A percentile compares a stretch with the other conserved stretches of the same genome.
These are phyloP conservation scores for Achaetomiella virescens DNA, from an alignment of 495 filamentous ascomycete species.

Conservation along the genomic window DNA sequence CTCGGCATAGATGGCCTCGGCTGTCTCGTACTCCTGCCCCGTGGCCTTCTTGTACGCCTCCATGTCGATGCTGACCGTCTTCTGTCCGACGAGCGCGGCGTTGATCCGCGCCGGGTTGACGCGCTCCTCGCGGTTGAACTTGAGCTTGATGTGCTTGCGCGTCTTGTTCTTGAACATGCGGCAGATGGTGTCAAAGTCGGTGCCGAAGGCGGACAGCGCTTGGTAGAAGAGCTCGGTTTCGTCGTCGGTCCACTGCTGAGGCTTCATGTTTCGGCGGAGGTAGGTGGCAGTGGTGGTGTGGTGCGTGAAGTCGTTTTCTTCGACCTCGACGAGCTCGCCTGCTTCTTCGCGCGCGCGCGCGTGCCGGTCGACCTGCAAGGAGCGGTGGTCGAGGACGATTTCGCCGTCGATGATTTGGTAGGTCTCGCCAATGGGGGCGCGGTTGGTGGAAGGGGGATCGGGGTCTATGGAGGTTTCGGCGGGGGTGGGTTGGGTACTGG, in stretches of 20 bases:
- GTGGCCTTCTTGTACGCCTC: constrained; percentile 60
- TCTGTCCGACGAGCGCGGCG: constrained; percentile 55
- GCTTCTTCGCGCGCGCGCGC: constrained; percentile 54
- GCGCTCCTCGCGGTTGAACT: constrained; percentile 90
- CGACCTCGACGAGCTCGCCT: constrained; percentile 57
- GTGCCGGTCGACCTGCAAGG: constrained; percentile 73
- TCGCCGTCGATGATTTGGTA: constrained; percentile 70
- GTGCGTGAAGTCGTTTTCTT: constrained; percentile 79
- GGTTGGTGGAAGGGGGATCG: background rate
- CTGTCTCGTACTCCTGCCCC: constrained; percentile 49
- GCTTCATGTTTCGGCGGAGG: constrained; percentile 57
- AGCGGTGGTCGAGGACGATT: constrained; percentile 72
- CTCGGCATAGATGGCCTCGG: constrained; percentile 64
- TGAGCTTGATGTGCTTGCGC: constrained; percentile 77
- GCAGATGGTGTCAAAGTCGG: constrained; percentile 84
- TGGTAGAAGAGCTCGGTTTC: constrained; percentile 81
- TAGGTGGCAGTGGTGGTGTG: constrained; percentile 68
- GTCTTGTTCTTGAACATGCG: constrained; percentile 71
- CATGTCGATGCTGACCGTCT: constrained; percentile 55
- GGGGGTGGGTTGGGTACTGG: background rate
- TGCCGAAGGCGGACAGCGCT: constrained; percentile 79
- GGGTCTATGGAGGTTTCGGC: background rate
- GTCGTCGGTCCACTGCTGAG: constrained; percentile 68
- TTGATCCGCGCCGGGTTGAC: constrained; percentile 63
- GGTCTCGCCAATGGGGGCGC: constrained; percentile 19